Percentiles rank a stretch among this genome's conserved stretches.
Conservation (phyloP, 176 grass and related monocot genomes). For the Canna indica region DNA sequence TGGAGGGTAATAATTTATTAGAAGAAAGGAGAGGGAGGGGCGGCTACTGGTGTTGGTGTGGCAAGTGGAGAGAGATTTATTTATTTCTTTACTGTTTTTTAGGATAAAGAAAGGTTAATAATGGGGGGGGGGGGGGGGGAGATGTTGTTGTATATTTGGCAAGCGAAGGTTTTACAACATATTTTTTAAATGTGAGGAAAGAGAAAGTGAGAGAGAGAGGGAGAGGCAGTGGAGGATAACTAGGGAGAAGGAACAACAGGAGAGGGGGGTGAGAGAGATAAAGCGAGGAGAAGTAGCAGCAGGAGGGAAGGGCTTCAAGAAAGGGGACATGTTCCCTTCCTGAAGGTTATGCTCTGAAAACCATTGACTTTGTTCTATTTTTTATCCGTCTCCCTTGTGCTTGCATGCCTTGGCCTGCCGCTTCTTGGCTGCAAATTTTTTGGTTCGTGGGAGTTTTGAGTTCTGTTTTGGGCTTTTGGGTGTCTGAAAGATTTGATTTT, state of each 20-base stretch:
- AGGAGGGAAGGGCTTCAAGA: slow-evolving; percentile 14
- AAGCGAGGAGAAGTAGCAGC: not conserved
- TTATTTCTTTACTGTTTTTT: slow-evolving; percentile 2
- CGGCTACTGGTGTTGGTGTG: not conserved
- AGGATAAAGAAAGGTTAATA: slow-evolving; percentile 4
- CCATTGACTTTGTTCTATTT: not conserved
- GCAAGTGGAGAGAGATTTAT: not conserved
- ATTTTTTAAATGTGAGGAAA: slow-evolving; percentile 4
- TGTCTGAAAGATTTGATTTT: not conserved
- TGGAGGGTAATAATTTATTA: slow-evolving; percentile 6
- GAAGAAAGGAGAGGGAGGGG: slow-evolving; percentile 4
- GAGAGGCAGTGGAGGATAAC: not conserved
- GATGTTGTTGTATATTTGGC: slow-evolving; percentile 2
- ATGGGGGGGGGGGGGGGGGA: too few species aligned
- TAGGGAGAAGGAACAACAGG: not conserved
- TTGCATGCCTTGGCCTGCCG: not conserved
- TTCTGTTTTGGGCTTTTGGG: not conserved
- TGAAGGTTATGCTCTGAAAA: slow-evolving; percentile 15
- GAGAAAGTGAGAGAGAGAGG: slow-evolving; percentile 3
- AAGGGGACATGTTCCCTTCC: slow-evolving; percentile 15
- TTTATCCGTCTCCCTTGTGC: not conserved
- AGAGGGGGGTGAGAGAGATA: not conserved
- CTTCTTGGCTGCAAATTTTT: not conserved
- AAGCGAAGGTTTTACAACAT: not conserved
- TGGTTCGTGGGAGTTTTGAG: not conserved